Percentiles rank a stretch among this genome's conserved stretches.
These are phyloP conservation scores for Tuber aestivum DNA, from an alignment of 495 filamentous ascomycete species.

Conservation along the genomic window DNA sequence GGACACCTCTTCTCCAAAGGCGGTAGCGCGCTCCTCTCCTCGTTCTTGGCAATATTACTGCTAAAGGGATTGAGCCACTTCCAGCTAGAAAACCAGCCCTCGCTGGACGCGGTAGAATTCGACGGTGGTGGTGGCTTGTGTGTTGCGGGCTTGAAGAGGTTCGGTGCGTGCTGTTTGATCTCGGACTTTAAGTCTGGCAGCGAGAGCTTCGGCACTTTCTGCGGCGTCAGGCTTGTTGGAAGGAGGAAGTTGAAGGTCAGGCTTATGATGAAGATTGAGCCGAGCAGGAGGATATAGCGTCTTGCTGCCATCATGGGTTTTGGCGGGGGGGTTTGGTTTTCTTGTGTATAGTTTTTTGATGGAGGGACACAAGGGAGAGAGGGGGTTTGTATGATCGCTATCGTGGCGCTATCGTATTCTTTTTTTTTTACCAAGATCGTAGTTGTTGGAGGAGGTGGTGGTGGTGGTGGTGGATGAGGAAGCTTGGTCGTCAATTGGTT, in stretches of 20 bases:
- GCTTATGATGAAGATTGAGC: background rate
- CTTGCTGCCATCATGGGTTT: background rate
- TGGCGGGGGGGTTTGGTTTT: no score
- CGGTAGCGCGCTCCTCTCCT: conserved; percentile 79
- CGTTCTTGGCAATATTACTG: conserved; percentile 73
- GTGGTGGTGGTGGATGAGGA: background rate
- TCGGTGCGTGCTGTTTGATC: conserved; percentile 31
- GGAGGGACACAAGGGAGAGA: background rate
- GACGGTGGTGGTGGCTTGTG: conserved; percentile 70
- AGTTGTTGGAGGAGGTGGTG: background rate
- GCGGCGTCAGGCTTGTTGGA: background rate
- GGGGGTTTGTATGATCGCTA: background rate
- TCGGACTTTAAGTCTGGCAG: conserved; percentile 38
- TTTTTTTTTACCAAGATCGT: background rate
- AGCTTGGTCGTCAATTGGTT: background rate
- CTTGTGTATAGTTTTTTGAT: background rate
- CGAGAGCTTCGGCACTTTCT: background rate
- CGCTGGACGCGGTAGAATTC: conserved; percentile 65
- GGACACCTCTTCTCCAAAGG: conserved; percentile 63
- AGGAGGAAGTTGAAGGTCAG: background rate
- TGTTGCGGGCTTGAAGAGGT: conserved; percentile 59
- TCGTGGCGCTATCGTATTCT: background rate
- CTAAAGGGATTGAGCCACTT: conserved; percentile 89
- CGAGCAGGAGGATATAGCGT: conserved; percentile 2
- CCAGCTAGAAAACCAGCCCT: conserved; percentile 78